These are phyloP conservation scores for Plasmodium billcollinsi DNA, from an alignment of 169 alveolate genomes.

Conservation along the genomic window DNA sequence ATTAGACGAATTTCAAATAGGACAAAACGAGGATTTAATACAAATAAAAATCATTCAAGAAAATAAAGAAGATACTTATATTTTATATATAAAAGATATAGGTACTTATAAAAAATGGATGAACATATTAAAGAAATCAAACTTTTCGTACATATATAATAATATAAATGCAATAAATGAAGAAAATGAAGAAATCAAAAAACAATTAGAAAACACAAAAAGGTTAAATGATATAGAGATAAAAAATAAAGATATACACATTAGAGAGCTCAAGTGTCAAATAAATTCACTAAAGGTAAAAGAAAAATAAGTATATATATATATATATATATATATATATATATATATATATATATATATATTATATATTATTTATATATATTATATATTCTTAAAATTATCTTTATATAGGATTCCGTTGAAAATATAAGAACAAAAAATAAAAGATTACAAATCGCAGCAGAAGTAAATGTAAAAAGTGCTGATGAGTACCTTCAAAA, in stretches of 20 bases:
- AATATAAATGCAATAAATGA: constrained; percentile 17
- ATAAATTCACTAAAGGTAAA: constrained; percentile 52
- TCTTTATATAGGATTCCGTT: constrained; percentile 8
- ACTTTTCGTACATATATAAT: constrained; percentile 19
- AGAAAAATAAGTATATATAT: neutral
- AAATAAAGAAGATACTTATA: constrained; percentile 11
- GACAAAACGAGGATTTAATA: constrained; percentile 48
- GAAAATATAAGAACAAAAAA: constrained; percentile 44
- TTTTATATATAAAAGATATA: constrained; percentile 18
- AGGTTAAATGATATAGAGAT: constrained; percentile 28
- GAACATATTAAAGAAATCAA: constrained; percentile 17
- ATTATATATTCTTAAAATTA: neutral
- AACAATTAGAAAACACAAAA: constrained; percentile 15
- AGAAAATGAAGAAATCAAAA: constrained; percentile 62
- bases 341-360: neutral
- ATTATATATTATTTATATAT: neutral
- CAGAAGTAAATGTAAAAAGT: constrained; percentile 52
- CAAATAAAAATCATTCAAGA: constrained; percentile 16
- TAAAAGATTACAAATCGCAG: constrained; percentile 51
- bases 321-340: neutral
- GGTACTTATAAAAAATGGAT: constrained; percentile 45
- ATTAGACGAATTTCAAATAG: constrained; percentile 6
- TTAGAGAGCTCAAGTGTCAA: constrained; percentile 1
- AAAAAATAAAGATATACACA: constrained; percentile 53
- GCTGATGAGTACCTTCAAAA: constrained; percentile 58